phyloP scores from a whole-genome alignment of 169 alveolate species.

The Eimeria acervulina region DNA sequence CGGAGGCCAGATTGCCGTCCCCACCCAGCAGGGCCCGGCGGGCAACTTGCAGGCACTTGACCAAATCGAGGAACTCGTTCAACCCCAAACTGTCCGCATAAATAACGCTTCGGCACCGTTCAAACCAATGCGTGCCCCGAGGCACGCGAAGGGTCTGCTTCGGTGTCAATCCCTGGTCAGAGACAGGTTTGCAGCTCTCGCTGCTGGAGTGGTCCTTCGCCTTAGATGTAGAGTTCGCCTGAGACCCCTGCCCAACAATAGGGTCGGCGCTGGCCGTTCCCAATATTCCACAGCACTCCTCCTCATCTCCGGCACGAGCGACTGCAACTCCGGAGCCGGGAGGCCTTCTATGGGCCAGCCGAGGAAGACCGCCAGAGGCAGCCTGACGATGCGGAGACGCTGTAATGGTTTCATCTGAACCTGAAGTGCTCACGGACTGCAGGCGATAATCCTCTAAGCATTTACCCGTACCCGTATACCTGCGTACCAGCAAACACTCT shows the following conservation, averaged over 20 bases:
- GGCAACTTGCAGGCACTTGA: slow-evolving; percentile 72
- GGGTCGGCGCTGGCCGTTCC: background rate
- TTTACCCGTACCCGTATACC: slow-evolving; percentile 70
- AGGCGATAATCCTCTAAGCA: slow-evolving; percentile 56
- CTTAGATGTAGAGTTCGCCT: background rate
- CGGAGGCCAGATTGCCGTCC: slow-evolving; percentile 31
- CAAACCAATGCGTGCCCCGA: slow-evolving; percentile 52
- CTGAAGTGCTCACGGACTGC: slow-evolving; percentile 59
- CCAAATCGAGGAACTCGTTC: slow-evolving; percentile 77
- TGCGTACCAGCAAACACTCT: slow-evolving; percentile 3
- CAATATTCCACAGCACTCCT: background rate
- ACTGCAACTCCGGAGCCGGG: background rate
- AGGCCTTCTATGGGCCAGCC: background rate
- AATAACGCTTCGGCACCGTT: slow-evolving; percentile 21
- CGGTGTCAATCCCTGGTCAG: background rate
- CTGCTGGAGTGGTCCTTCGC: slow-evolving; percentile 19
- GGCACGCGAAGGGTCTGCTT: slow-evolving; percentile 36
- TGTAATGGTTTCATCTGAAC: background rate
- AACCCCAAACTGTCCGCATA: slow-evolving; percentile 78
- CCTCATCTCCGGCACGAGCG: background rate
- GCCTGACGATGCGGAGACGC: slow-evolving; percentile 35
- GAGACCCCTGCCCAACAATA: background rate
- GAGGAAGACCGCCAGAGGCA: background rate
- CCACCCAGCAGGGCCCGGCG: slow-evolving; percentile 81
- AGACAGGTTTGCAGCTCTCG: background rate